Evolutionary conservation across 31 red algal genomes (phyloP).

Genomic region (Endocladia muricata): DNA sequence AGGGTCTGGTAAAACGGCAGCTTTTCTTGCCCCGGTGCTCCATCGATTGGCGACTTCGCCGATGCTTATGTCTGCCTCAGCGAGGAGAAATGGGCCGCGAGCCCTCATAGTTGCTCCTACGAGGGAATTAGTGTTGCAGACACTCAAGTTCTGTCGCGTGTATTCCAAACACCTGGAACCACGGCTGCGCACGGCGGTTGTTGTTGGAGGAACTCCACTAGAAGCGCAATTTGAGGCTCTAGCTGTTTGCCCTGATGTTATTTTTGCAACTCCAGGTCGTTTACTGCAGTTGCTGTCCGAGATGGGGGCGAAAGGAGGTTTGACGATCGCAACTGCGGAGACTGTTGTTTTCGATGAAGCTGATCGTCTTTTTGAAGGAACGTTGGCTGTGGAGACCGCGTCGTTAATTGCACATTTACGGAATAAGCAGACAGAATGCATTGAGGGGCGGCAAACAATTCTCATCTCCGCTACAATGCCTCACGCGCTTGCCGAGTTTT

Average conservation of each 20-base stretch:
- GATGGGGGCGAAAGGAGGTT: slow-evolving; percentile 70
- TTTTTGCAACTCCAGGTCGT: slow-evolving; percentile 96
- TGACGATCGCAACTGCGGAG: slow-evolving; percentile 57
- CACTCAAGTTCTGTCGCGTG: slow-evolving; percentile 78
- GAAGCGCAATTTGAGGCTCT: slow-evolving; percentile 94
- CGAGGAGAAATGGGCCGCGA: slow-evolving; percentile 57
- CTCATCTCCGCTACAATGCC: slow-evolving; percentile 99
- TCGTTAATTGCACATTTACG: slow-evolving; percentile 45
- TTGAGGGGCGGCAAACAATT: slow-evolving; percentile 76
- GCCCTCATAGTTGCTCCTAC: slow-evolving; percentile 89
- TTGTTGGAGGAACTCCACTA: slow-evolving; percentile 90
- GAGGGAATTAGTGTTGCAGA: slow-evolving; percentile 92
- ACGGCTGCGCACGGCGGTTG: slow-evolving; percentile 58
- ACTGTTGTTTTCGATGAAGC: slow-evolving; percentile 91
- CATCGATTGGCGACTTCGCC: slow-evolving; percentile 55
- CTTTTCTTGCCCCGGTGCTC: slow-evolving; percentile 91
- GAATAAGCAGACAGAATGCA: slow-evolving; percentile 23
- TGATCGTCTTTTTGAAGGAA: slow-evolving; percentile 96
- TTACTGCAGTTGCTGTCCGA: slow-evolving; percentile 84
- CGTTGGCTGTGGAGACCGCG: slow-evolving; percentile 72
- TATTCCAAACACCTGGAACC: slow-evolving; percentile 59
- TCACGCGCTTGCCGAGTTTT: slow-evolving; percentile 86
- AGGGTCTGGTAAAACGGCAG: slow-evolving; percentile 98
- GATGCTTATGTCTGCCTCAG: slow-evolving; percentile 10
- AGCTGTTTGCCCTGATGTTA: slow-evolving; percentile 72